phyloP scores from a whole-genome alignment of 2,329 filamentous ascomycete genomes.

The Blumeriella jaapii region DNA sequence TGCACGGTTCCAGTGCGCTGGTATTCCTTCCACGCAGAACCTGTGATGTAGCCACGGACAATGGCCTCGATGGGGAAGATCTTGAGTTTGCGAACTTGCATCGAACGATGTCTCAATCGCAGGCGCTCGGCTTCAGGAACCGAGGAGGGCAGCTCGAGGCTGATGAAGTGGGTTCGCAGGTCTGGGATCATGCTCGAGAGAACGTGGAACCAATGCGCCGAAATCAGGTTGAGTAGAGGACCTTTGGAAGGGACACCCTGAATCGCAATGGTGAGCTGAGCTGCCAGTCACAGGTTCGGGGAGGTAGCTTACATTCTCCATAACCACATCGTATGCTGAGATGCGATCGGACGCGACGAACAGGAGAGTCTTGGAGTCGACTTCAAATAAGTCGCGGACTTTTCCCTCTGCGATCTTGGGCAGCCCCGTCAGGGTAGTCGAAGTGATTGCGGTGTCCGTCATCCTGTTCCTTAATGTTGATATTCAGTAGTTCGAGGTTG shows the following conservation, averaged over 20 bases:
- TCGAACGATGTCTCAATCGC: constrained; percentile 36
- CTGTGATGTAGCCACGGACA: constrained; percentile 64
- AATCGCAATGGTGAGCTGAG: not conserved
- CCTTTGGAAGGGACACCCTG: constrained; percentile 62
- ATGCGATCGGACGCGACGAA: constrained; percentile 85
- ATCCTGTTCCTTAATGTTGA: no score
- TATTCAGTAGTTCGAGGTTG: no score
- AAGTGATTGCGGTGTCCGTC: constrained; percentile 12
- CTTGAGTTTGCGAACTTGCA: constrained; percentile 53
- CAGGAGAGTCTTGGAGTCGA: constrained; percentile 60
- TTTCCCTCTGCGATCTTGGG: constrained; percentile 39
- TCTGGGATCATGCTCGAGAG: constrained; percentile 43
- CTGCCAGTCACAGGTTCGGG: not conserved
- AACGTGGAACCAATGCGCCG: constrained; percentile 55
- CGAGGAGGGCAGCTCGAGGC: constrained; percentile 40
- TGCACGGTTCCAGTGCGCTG: constrained; percentile 52
- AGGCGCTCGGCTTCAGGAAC: constrained; percentile 28
- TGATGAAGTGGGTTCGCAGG: constrained; percentile 53
- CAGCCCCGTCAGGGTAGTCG: constrained; percentile 14
- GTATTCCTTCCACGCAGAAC: constrained; percentile 60
- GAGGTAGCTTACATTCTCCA: constrained; percentile 53
- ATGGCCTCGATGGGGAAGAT: constrained; percentile 61
- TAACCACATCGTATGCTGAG: constrained; percentile 88
- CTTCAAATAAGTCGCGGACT: constrained; percentile 68
- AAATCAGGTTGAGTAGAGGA: constrained; percentile 54